Base-by-base conservation (phyloP, 768 basidiomycete genomes). In the Cystobasidium ongulense region DNA sequence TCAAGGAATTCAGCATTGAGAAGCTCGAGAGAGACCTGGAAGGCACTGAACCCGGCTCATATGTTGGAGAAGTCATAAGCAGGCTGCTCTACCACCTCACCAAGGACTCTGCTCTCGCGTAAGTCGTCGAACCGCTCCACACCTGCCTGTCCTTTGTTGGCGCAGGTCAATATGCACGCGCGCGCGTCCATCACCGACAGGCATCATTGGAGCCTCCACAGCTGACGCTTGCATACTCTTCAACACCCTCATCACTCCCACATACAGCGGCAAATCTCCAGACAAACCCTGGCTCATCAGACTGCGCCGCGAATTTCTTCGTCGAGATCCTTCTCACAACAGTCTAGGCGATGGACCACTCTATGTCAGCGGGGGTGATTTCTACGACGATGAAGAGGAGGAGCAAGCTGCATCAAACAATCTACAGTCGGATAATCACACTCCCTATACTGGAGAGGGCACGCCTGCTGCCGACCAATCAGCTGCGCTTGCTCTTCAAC, bases 1-100 rank as follows among this genome's bases (percentile, higher is more conserved):
- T 61, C 21, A 71, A 71, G 68, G 68, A 71, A 52, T 71, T 71
- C 54, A 54, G 53, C n/a, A 71, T 71, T 46, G 68, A 57, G 33
- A 54, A 36, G 68, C 54, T 71, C 29, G 68, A 71, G 41, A 61
- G 31, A 36, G 68, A 71, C 54, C 54, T 71, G 18, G 68, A 71
- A 21, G 68, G 68, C 33, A 71, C 52, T n/a, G 54, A 71, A 21
- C 36, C 33, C n/a, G 43, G 43, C 31, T 54, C 50, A 5, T 71
- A 71, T 54, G 43, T 71, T 25, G 68, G 68, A 23, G 68, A 71
- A 36, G 68, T 71, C 31, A 36, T 71, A 11, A 71, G 68, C 38
- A 33, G 68, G 11, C 54, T 71, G 8, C 50, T 71, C 53, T 71
- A 71, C 54, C 29, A 52, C 21, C 68, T 71, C 31, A 71, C 68